Percentiles rank a stretch among this genome's conserved stretches.
Conservation (phyloP, 2,329 filamentous ascomycete genomes). For the Neonectria coccinea region DNA sequence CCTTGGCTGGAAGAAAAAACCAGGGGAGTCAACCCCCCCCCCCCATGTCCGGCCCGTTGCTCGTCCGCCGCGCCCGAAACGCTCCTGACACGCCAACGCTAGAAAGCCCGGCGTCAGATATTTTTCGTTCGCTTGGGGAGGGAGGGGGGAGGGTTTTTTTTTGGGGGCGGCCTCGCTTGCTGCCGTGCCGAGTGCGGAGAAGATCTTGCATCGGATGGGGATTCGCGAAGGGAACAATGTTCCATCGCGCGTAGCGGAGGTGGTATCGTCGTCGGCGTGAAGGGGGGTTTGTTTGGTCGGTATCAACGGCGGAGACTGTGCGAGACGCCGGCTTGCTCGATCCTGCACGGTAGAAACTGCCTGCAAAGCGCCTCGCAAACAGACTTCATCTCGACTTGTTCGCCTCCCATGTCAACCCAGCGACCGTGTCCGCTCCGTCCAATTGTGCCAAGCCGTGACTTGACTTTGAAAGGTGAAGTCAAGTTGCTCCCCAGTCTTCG, state of each 20-base stretch:
- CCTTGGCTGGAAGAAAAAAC: not conserved
- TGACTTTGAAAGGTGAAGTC: not conserved
- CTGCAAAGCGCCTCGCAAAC: not conserved
- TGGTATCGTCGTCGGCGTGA: not conserved
- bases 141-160: too few species aligned
- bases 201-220: not conserved
- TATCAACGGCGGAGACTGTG: too few species aligned
- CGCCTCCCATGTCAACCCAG: not conserved
- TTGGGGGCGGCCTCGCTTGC: constrained; percentile 4
- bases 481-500: not conserved
- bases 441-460: not conserved
- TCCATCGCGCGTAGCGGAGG: not conserved
- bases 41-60: constrained; percentile 8
- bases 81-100: constrained; percentile 19
- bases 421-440: not conserved
- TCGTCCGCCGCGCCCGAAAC: constrained; percentile 25
- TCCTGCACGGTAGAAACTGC: not conserved
- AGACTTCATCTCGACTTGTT: not conserved
- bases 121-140: constrained; percentile 3
- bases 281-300: too few species aligned
- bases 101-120: constrained; percentile 5
- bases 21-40: not conserved
- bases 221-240: not conserved
- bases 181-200: not conserved
- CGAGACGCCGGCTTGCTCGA: too few species aligned